These are phyloP conservation scores for Claviceps monticola DNA, from an alignment of 2,329 filamentous ascomycete genomes.

Conservation along the genomic window DNA sequence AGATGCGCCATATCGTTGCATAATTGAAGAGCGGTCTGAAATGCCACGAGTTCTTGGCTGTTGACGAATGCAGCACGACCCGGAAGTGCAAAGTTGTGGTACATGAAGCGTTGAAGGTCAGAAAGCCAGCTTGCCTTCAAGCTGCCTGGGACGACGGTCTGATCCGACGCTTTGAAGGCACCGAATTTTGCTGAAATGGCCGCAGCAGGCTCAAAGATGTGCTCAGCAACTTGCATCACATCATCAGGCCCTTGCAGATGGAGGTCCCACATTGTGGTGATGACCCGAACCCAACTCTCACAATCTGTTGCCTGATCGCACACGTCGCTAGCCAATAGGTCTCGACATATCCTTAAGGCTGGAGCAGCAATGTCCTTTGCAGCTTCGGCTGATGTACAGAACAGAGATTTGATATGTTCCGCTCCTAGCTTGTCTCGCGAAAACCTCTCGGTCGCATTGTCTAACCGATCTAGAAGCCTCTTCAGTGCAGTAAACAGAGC, in stretches of 20 bases:
- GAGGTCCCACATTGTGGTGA: constrained; percentile 37
- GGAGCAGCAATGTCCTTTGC: constrained; percentile 30
- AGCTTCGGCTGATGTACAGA: constrained; percentile 35
- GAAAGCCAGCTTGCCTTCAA: constrained; percentile 26
- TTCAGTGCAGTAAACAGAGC: constrained; percentile 33
- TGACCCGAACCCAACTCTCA: constrained; percentile 32
- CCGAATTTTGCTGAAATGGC: constrained; percentile 28
- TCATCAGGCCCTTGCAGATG: constrained; percentile 37
- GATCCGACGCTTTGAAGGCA: constrained; percentile 12
- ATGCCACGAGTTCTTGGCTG: constrained; percentile 25
- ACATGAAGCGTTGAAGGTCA: constrained; percentile 35
- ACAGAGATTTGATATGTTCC: constrained; percentile 44
- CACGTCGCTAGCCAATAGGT: constrained; percentile 20
- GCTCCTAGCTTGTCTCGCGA: constrained; percentile 37
- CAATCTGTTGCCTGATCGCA: constrained; percentile 23
- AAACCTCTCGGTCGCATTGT: constrained; percentile 18
- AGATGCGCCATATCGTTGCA: constrained; percentile 20
- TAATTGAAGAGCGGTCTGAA: constrained; percentile 27
- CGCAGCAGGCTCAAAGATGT: constrained; percentile 27
- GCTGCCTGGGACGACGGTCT: constrained; percentile 6
- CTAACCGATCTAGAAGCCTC: constrained; percentile 32
- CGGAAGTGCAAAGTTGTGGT: constrained; percentile 37
- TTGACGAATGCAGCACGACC: constrained; percentile 33
- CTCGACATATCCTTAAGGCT: constrained; percentile 30
- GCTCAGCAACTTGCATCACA: constrained; percentile 31